Evolutionary conservation across 495 filamentous ascomycete species (phyloP), one percentile per base, ranked within the genome.

Genomic region (Mytilinidion resinicola): DNA sequence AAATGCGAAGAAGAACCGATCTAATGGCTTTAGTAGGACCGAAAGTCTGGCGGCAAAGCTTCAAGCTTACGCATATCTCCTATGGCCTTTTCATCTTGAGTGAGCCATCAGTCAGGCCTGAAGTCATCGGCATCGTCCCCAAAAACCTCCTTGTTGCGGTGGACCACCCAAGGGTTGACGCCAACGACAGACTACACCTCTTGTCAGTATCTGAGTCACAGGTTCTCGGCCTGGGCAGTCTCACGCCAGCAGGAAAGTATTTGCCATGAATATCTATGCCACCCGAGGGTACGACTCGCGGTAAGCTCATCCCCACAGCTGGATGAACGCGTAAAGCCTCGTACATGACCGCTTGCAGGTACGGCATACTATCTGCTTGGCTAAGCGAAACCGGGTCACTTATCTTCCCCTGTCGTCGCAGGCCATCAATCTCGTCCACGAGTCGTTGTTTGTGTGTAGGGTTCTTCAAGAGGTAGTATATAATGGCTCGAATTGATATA

Each of bases 301-400:
- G 35, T 9, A 60, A 30, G 21, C 36, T 55, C 51, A 60, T 55
- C 5, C 52, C 52, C 3, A 60, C 57, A 34, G 57, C 52, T 3
- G 57, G 57, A 34, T 60, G 57, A 19, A 34, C 12, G 4, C 57
- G 52, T 17, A 55, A 19, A 25, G 36, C 35, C 46, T 60, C 57
- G 17, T 25, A 51, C 25, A 60, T 57, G 19, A 54, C 51, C 25
- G 57, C 57, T 15, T 60, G 51, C 10, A 60, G 53, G 57, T 57
- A 60, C 10, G 57, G 57, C 57, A 60, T 55, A 7, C 46, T 11
- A 25, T 47, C 37, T 25, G 57, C 53, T 36, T 60, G 34, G 9
- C 4, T 20, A n/a, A 55, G 35, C 25, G 34, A 30, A 21, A 60
- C 48, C 14, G 50, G 56, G 34, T 58, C 49, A 20, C 47, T 38